Evolutionary conservation across 148 eudicot genomes (phyloP).

Genomic region (Salicornia ramosissima): DNA sequence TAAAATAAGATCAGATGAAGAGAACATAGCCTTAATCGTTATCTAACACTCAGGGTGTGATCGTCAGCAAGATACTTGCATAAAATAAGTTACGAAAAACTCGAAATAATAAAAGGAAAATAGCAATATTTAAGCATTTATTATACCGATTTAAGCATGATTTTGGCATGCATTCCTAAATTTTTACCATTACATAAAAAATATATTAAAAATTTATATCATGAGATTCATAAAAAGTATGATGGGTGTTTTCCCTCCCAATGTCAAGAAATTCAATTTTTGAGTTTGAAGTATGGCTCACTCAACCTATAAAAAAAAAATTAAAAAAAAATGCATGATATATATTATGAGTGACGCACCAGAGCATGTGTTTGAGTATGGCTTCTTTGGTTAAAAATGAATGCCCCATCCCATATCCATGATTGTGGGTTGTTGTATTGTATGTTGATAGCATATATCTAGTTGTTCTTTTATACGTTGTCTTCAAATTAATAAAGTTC

Average conservation of each 20-base stretch:
- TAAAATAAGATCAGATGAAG: too few species aligned
- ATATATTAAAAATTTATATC: too few species aligned
- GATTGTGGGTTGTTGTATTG: neutral
- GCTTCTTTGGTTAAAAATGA: slow-evolving; percentile 5
- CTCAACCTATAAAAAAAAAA: neutral
- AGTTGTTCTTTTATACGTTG: slow-evolving; percentile 18
- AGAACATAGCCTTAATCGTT: too few species aligned
- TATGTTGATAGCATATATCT: slow-evolving; percentile 3
- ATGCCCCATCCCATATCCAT: slow-evolving; percentile 8
- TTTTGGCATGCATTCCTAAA: too few species aligned
- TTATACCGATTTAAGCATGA: too few species aligned
- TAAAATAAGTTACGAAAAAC: too few species aligned
- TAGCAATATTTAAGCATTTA: too few species aligned
- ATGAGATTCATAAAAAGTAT: too few species aligned
- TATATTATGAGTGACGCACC: slow-evolving; percentile 22
- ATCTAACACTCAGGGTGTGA: too few species aligned
- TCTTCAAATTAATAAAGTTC: neutral
- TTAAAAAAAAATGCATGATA: slow-evolving; percentile 19
- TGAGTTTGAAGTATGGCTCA: slow-evolving; percentile 6
- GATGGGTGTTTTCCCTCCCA: neutral
- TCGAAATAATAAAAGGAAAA: too few species aligned
- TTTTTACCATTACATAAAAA: too few species aligned
- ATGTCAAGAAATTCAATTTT: slow-evolving; percentile 7
- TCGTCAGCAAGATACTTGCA: too few species aligned
- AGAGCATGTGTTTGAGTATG: slow-evolving; percentile 4